A percentile compares a stretch with the other conserved stretches of the same genome.
Evolutionary conservation across 352 stramenopile genomes (phyloP).

Genomic region (Phytophthora colocasiae): DNA sequence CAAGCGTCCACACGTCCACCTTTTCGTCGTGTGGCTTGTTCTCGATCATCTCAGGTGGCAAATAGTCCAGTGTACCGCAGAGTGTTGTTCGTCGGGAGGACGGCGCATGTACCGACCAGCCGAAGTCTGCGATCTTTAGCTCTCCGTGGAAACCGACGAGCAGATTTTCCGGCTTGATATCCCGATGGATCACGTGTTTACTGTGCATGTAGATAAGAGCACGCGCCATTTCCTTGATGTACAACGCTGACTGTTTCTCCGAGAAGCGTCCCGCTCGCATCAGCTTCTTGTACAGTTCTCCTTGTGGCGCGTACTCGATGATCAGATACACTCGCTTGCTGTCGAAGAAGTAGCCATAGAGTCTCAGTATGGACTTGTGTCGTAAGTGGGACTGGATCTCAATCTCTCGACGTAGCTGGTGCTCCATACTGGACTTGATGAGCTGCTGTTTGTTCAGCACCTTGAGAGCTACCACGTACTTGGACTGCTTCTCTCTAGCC

Average conservation of each 20-base stretch:
- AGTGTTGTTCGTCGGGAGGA: constrained; percentile 97
- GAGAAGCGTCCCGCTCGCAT: constrained; percentile 91
- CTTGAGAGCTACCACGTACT: constrained; percentile 99
- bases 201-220: constrained; percentile 98
- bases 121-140: constrained; percentile 99
- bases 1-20: constrained; percentile 98
- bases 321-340: constrained; percentile 99
- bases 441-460: constrained; percentile 98
- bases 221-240: constrained; percentile 95
- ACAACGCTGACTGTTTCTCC: constrained; percentile 93
- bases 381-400: constrained; percentile 99
- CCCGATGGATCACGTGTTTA: constrained; percentile 99
- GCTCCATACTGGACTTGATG: constrained; percentile 97
- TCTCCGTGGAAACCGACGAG: constrained; percentile 95
- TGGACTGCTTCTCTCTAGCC: constrained; percentile 96
- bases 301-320: constrained; percentile 98
- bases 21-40: constrained; percentile 97
- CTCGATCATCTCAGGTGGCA: constrained; percentile 99
- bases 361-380: constrained; percentile 97
- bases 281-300: constrained; percentile 99
- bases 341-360: constrained; percentile 99
- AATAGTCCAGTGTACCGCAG: constrained; percentile 99
- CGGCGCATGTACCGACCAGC: constrained; percentile 99
- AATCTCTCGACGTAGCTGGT: constrained; percentile 99
- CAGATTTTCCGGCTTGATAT: constrained; percentile 99